Evolutionary conservation across 345 rosid genomes (phyloP).

Genomic region (Gossypium anomalum): DNA sequence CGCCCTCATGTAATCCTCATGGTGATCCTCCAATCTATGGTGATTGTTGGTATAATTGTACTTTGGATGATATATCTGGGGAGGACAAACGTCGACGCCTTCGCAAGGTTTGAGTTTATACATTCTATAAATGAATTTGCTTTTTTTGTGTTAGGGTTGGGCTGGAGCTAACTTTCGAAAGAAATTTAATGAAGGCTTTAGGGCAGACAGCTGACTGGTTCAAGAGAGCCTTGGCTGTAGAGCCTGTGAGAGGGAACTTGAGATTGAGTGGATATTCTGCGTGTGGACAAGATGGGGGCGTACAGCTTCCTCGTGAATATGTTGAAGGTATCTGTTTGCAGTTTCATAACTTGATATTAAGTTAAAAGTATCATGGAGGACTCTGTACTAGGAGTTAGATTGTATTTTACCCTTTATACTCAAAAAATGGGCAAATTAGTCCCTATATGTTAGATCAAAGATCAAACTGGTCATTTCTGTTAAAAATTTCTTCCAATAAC

Average conservation of each 20-base stretch:
- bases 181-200: conserved; percentile 61
- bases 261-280: conserved; percentile 99
- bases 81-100: conserved; percentile 86
- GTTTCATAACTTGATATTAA: conserved; percentile 17
- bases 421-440: too few relatives aligned
- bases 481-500: too few relatives aligned
- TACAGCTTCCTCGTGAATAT: conserved; percentile 91
- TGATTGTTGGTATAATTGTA: conserved; percentile 99
- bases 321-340: conserved; percentile 65
- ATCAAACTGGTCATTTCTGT: too few relatives aligned
- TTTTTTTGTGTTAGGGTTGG: neutral
- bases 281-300: conserved; percentile 99
- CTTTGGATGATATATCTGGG: conserved; percentile 83
- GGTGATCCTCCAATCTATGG: conserved; percentile 75
- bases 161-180: conserved; percentile 24
- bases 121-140: neutral
- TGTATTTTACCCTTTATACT: too few relatives aligned
- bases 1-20: conserved; percentile 73
- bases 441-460: too few relatives aligned
- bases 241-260: conserved; percentile 95
- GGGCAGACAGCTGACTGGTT: conserved; percentile 97
- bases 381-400: too few relatives aligned
- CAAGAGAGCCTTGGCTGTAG: conserved; percentile 88
- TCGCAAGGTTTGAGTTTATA: conserved; percentile 50
- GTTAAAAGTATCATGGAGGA: too few relatives aligned